These are phyloP conservation scores for Babesia microti DNA, from an alignment of 169 alveolate genomes.

Conservation along the genomic window DNA sequence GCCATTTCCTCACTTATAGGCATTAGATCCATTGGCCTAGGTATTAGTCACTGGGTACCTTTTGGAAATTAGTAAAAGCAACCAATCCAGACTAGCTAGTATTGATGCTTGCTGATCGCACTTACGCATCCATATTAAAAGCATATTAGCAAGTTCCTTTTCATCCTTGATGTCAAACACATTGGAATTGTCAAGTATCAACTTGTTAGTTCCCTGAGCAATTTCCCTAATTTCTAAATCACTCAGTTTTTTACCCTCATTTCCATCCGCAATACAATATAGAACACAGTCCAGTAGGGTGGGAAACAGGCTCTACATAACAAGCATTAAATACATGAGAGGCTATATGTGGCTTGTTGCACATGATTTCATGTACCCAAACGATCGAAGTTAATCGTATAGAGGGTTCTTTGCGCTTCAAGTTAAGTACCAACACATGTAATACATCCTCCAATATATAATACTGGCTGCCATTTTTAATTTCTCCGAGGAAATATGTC, in stretches of 20 bases:
- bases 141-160: constrained; percentile 23
- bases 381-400: constrained; percentile 15
- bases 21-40: no score
- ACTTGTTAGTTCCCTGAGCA: constrained; percentile 38
- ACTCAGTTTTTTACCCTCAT: constrained; percentile 1
- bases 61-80: constrained; percentile 19
- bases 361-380: constrained; percentile 31
- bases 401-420: constrained; percentile 18
- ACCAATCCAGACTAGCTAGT: constrained; percentile 36
- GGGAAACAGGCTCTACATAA: constrained; percentile 17
- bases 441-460: constrained; percentile 30
- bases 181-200: constrained; percentile 8
- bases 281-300: constrained; percentile 13
- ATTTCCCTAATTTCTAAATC: constrained; percentile 18
- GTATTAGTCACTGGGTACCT: no score
- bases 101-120: constrained; percentile 30
- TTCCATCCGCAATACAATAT: constrained; percentile 14
- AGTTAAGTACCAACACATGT: constrained; percentile 27
- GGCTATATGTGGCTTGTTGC: constrained; percentile 31
- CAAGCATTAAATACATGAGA: background rate
- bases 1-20: no score
- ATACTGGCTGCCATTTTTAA: constrained; percentile 23
- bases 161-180: constrained; percentile 5
- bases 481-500: constrained; percentile 17
- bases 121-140: no score